Conservation (phyloP, 1,284 basidiomycete genomes). For the Fomitiporia mediterranea region DNA sequence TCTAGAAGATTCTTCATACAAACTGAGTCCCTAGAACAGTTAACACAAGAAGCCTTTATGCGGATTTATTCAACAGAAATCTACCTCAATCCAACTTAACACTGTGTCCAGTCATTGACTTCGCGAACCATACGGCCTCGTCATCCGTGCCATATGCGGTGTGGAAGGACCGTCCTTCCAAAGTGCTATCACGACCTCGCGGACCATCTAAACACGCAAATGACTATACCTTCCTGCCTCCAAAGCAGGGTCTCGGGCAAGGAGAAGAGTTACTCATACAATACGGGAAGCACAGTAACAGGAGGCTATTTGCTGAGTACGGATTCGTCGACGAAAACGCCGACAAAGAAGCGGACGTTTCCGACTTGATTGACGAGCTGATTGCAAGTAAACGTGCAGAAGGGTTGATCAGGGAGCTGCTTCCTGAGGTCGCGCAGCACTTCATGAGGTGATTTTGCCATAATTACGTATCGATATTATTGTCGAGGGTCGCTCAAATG, state of each 20-base stretch:
- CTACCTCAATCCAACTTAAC: slow-evolving; percentile 71
- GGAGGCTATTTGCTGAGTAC: slow-evolving; percentile 76
- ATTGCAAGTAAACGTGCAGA: slow-evolving; percentile 37
- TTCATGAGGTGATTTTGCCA: slow-evolving; percentile 57
- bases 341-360: slow-evolving; percentile 57
- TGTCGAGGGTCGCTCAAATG: not conserved
- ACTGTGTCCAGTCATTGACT: slow-evolving; percentile 80
- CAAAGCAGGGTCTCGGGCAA: slow-evolving; percentile 34
- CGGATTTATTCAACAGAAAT: slow-evolving; percentile 52
- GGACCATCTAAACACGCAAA: slow-evolving; percentile 28
- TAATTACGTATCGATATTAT: slow-evolving; percentile 5
- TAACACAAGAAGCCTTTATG: slow-evolving; percentile 83
- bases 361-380: slow-evolving; percentile 48
- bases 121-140: slow-evolving; percentile 68
- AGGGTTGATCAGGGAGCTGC: slow-evolving; percentile 42
- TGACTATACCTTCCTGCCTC: slow-evolving; percentile 51
- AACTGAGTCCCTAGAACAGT: slow-evolving; percentile 44
- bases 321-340: slow-evolving; percentile 58
- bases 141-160: slow-evolving; percentile 36
- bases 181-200: not conserved
- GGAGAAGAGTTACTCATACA: slow-evolving; percentile 67
- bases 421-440: slow-evolving; percentile 66
- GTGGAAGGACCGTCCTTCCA: slow-evolving; percentile 26
- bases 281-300: slow-evolving; percentile 75
- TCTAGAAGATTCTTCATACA: too few relatives aligned